These are phyloP conservation scores for Aspergillus cejpii DNA, from an alignment of 2,329 filamentous ascomycete genomes.

Conservation along the genomic window DNA sequence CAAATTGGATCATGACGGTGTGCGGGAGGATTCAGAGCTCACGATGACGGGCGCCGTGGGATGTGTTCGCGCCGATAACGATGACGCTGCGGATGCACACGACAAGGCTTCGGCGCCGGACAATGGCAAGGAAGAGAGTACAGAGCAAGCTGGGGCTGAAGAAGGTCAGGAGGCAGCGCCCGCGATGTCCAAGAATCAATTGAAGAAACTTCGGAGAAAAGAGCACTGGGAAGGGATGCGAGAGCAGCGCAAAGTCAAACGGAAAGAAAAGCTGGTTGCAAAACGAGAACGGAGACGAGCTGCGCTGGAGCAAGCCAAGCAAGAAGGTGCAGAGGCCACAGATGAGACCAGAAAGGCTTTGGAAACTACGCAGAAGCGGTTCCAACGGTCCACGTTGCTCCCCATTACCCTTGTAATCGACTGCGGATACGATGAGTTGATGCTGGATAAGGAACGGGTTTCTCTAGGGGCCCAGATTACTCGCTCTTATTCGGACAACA, in stretches of 20 bases:
- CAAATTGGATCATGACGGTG: conserved; percentile 43
- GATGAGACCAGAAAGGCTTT: conserved; percentile 24
- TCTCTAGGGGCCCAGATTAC: conserved; percentile 80
- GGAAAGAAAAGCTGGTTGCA: conserved; percentile 51
- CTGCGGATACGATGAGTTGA: conserved; percentile 84
- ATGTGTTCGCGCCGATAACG: conserved; percentile 9
- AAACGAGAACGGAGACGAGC: conserved; percentile 47
- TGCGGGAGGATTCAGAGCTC: conserved; percentile 20
- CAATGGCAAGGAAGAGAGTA: conserved; percentile 5
- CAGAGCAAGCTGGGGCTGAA: background rate
- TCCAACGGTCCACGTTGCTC: conserved; percentile 48
- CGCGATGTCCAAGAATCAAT: conserved; percentile 72
- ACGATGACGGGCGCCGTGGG: conserved; percentile 28
- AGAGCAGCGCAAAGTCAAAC: conserved; percentile 51
- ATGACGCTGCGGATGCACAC: conserved; percentile 2
- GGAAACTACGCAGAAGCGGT: conserved; percentile 20
- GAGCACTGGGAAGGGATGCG: conserved; percentile 70
- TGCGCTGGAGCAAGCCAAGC: conserved; percentile 32
- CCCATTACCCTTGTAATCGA: conserved; percentile 80
- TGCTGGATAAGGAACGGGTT: conserved; percentile 78
- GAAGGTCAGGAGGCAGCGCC: conserved; percentile 10
- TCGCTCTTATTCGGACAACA: conserved; percentile 83
- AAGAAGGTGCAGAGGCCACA: conserved; percentile 22
- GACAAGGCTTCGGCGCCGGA: background rate
- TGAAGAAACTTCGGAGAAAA: conserved; percentile 68